A percentile compares a stretch with the other conserved stretches of the same genome.
Evolutionary conservation across 1,284 basidiomycete genomes (phyloP).

Genomic region (Tylopilus sp.): DNA sequence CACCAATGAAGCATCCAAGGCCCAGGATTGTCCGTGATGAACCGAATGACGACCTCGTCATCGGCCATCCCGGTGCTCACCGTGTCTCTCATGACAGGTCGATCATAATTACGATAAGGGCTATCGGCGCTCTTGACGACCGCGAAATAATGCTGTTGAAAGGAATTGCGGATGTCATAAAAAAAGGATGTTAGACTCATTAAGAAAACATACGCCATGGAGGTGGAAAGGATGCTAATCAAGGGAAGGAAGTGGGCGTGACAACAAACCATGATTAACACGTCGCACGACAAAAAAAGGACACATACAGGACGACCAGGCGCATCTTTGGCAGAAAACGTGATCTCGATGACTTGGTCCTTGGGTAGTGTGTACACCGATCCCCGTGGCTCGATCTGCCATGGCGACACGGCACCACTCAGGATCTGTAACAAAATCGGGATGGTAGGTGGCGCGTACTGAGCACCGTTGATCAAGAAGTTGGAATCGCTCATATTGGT

Average conservation of each 20-base stretch:
- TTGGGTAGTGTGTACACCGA: constrained; percentile 51
- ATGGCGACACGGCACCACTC: constrained; percentile 49
- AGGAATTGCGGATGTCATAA: not conserved
- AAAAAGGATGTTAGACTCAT: not conserved
- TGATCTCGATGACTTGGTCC: constrained; percentile 55
- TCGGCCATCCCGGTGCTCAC: constrained; percentile 42
- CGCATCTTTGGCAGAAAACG: constrained; percentile 47
- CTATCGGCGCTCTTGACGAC: constrained; percentile 51
- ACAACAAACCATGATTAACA: not conserved
- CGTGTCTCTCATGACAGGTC: constrained; percentile 49
- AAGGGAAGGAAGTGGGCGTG: not conserved
- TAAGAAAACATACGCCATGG: not conserved
- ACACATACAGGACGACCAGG: constrained; percentile 43
- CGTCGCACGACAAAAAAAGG: not conserved
- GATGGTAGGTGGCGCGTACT: constrained; percentile 48
- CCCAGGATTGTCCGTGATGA: constrained; percentile 42
- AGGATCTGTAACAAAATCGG: constrained; percentile 61
- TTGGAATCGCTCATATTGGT: constrained; percentile 28
- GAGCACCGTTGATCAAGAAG: constrained; percentile 42
- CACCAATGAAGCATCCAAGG: constrained; percentile 41
- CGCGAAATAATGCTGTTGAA: constrained; percentile 48
- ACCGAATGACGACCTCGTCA: constrained; percentile 53
- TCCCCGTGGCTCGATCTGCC: constrained; percentile 52
- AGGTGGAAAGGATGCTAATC: constrained; percentile 42
- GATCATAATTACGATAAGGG: constrained; percentile 46